phyloP scores from a whole-genome alignment of 2,329 filamentous ascomycete genomes.

The Aspergillus pseudoterreus region DNA sequence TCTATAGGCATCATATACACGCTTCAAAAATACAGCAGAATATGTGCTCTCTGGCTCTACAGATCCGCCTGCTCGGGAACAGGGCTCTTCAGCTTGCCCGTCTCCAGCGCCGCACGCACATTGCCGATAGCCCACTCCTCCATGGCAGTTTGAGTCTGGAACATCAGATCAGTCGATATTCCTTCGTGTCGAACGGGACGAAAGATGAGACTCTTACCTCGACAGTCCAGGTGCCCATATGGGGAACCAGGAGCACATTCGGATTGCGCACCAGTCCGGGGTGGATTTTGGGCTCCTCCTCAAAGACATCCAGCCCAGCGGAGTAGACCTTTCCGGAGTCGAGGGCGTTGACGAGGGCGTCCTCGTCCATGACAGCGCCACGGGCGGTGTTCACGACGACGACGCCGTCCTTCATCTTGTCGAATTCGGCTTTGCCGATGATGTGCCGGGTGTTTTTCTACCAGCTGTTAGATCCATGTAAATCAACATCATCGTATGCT shows the following conservation, averaged over 20 bases:
- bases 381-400: conserved; percentile 80
- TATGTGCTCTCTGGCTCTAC: conserved; percentile 7
- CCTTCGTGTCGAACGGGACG: background rate
- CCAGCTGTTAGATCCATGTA: background rate
- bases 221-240: conserved; percentile 80
- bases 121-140: conserved; percentile 74
- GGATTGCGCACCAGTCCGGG: conserved; percentile 67
- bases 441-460: conserved; percentile 68
- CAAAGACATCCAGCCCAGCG: conserved; percentile 76
- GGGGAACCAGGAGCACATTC: conserved; percentile 71
- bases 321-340: conserved; percentile 66
- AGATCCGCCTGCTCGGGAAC: conserved; percentile 67
- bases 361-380: conserved; percentile 78
- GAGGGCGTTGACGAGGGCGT: conserved; percentile 70
- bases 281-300: conserved; percentile 74
- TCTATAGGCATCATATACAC: conserved; percentile 9
- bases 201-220: conserved; percentile 43
- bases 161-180: background rate
- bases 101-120: conserved; percentile 59
- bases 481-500: too few relatives aligned
- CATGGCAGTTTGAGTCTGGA: conserved; percentile 56
- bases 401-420: conserved; percentile 72
- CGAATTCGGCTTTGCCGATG: conserved; percentile 67
- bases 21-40: background rate
- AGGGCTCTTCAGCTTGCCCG: conserved; percentile 61